Conservation (phyloP, 1,284 basidiomycete species). For the Cryptococcus floricola region DNA sequence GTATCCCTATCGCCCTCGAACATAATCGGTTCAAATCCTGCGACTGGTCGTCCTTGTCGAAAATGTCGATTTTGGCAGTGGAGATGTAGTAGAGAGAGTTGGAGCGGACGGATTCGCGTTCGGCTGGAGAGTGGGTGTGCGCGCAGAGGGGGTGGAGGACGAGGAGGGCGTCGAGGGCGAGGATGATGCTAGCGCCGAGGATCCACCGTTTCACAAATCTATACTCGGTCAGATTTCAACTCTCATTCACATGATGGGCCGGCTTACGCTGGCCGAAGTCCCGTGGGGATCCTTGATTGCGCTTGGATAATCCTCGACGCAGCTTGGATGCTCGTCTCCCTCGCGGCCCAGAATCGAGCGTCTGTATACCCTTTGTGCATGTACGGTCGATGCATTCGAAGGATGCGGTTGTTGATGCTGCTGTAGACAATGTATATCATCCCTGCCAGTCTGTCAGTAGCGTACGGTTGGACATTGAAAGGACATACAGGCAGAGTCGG, state of each 20-base stretch:
- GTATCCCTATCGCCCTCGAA: neutral
- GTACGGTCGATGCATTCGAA: slow-evolving; percentile 21
- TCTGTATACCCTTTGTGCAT: slow-evolving; percentile 14
- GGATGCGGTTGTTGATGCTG: slow-evolving; percentile 21
- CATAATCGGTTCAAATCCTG: neutral
- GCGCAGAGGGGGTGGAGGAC: slow-evolving; percentile 24
- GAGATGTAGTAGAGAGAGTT: neutral
- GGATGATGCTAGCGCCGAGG: slow-evolving; percentile 17
- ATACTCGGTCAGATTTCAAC: neutral
- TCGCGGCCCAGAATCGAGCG: neutral
- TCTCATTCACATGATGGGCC: neutral
- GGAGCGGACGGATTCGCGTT: neutral
- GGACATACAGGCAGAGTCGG: slow-evolving; percentile 1
- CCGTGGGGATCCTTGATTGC: slow-evolving; percentile 7
- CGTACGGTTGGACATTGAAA: too few species aligned
- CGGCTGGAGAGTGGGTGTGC: slow-evolving; percentile 17
- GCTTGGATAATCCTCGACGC: slow-evolving; percentile 13
- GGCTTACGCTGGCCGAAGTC: slow-evolving; percentile 16
- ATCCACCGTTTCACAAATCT: slow-evolving; percentile 25
- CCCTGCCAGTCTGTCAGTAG: too few species aligned
- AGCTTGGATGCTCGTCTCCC: slow-evolving; percentile 8
- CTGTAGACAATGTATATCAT: neutral
- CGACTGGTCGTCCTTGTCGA: neutral
- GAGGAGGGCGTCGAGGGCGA: slow-evolving; percentile 14
- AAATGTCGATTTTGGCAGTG: neutral